These are phyloP conservation scores for Septoria petroselini DNA, from an alignment of 2,329 filamentous ascomycete species.

Conservation along the genomic window DNA sequence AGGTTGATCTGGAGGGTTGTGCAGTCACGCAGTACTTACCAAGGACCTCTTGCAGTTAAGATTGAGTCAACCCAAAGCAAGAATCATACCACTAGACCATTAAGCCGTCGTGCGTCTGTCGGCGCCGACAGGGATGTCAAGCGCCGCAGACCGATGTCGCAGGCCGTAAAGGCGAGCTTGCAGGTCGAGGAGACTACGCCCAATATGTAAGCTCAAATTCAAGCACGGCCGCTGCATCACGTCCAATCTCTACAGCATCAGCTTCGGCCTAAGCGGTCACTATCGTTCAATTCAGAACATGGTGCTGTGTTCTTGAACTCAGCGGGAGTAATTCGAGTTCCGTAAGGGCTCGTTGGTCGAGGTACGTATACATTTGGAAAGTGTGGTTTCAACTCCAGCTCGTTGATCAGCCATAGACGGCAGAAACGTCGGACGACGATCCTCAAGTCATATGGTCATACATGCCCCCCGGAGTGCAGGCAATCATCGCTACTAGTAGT, in stretches of 20 bases:
- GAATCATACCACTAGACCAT: constrained; percentile 3
- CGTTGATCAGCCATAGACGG: constrained; percentile 8
- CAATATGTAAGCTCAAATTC: too few relatives aligned
- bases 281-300: not conserved
- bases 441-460: constrained; percentile 19
- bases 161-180: not conserved
- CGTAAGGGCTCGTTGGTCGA: constrained; percentile 3
- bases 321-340: constrained; percentile 5
- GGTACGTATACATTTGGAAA: constrained; percentile 5
- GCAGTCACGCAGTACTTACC: not conserved
- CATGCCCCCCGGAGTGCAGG: constrained; percentile 12
- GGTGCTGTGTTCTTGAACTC: not conserved
- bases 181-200: not conserved
- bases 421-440: constrained; percentile 15
- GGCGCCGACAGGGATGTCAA: not conserved
- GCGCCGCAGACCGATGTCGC: not conserved
- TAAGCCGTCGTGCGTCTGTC: not conserved
- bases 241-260: too few relatives aligned
- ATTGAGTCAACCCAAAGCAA: not conserved
- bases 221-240: too few relatives aligned
- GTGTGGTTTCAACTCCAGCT: constrained; percentile 4
- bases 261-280: not conserved
- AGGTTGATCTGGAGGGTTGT: not conserved
- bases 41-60: not conserved
- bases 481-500: constrained; percentile 14